Conservation (phyloP, 2,329 filamentous ascomycete genomes). For the Xylaria hypoxylon region DNA sequence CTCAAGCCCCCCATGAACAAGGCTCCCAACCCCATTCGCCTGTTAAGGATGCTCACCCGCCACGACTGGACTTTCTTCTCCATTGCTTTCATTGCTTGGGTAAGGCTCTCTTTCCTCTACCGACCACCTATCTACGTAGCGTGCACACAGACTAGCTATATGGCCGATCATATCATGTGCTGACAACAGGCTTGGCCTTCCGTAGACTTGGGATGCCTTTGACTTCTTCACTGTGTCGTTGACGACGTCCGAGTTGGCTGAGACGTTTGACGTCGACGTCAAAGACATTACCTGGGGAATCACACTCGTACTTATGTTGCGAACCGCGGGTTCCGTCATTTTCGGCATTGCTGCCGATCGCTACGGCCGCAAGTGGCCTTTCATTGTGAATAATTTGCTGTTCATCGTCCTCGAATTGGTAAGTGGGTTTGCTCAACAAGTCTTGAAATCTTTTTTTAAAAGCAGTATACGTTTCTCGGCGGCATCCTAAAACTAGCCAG, state of each 20-base stretch:
- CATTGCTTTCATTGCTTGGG: conserved; percentile 68
- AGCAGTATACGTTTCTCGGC: conserved; percentile 6
- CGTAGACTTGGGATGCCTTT: conserved; percentile 71
- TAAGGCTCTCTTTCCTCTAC: conserved; percentile 47
- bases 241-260: conserved; percentile 65
- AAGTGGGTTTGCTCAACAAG: conserved; percentile 43
- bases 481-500: conserved; percentile 1
- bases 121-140: not conserved
- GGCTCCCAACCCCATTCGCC: conserved; percentile 64
- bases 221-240: conserved; percentile 75
- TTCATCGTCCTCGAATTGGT: conserved; percentile 79
- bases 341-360: conserved; percentile 68
- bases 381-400: conserved; percentile 79
- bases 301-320: conserved; percentile 71
- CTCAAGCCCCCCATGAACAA: conserved; percentile 69
- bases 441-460: no score
- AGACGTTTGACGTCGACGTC: conserved; percentile 64
- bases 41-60: conserved; percentile 61
- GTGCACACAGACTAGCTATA: not conserved
- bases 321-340: conserved; percentile 64
- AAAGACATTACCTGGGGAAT: conserved; percentile 74
- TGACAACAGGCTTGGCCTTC: conserved; percentile 24
- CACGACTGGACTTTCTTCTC: conserved; percentile 68
- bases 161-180: not conserved
- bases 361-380: conserved; percentile 76